These are phyloP conservation scores for Eimeria maxima DNA, from an alignment of 169 alveolate genomes.

Conservation along the genomic window DNA sequence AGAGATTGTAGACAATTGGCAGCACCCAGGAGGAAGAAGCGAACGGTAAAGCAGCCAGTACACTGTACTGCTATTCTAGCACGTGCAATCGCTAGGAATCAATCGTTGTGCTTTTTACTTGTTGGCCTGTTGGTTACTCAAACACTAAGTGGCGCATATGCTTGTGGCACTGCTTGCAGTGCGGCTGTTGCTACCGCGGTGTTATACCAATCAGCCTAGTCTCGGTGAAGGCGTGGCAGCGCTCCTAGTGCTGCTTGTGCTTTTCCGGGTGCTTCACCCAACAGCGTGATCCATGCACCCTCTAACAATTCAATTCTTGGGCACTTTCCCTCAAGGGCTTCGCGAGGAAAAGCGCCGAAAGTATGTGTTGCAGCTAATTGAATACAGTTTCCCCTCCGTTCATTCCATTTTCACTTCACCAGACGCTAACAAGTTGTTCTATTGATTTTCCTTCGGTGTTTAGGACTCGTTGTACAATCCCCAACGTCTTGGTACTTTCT, in stretches of 20 bases:
- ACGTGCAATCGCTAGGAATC: background rate
- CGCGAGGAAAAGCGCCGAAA: background rate
- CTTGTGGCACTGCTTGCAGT: background rate
- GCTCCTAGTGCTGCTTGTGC: no score
- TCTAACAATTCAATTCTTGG: background rate
- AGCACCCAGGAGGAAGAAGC: background rate
- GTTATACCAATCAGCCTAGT: background rate
- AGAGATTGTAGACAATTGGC: background rate
- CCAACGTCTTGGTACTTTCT: conserved; percentile 33
- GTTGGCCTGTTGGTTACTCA: background rate
- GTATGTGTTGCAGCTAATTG: background rate
- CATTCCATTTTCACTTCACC: background rate
- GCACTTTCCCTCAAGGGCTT: background rate
- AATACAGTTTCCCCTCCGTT: background rate
- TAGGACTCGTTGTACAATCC: conserved; percentile 3
- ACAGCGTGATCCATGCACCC: background rate
- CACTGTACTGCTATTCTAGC: background rate
- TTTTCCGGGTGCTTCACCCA: background rate
- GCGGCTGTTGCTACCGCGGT: background rate
- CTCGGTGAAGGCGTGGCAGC: no score
- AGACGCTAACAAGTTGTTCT: conserved; percentile 33
- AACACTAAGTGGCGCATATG: background rate
- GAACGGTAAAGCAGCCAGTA: background rate
- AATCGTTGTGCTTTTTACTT: background rate
- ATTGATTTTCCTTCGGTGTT: conserved; percentile 25